Evolutionary conservation across 768 basidiomycete genomes (phyloP).

Genomic region (Boletus subparvulus): DNA sequence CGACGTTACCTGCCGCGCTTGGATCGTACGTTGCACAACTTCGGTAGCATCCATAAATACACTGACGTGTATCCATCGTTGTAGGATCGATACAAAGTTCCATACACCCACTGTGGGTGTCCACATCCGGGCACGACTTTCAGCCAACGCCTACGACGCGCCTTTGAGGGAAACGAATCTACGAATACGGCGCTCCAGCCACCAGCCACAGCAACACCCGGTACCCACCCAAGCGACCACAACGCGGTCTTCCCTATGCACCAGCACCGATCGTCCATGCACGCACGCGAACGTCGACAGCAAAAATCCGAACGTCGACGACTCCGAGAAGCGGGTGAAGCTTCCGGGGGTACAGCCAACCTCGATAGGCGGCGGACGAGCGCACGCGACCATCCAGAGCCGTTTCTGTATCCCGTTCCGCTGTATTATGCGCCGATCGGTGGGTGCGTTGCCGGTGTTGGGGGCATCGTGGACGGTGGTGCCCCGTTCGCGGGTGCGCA

Average conservation of each 20-base stretch:
- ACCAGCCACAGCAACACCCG: constrained; percentile 35
- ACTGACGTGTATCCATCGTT: background rate
- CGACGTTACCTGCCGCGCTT: constrained; percentile 49
- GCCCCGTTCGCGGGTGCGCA: background rate
- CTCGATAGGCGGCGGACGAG: background rate
- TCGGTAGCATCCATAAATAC: background rate
- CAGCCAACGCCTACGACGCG: constrained; percentile 41
- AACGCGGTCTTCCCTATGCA: constrained; percentile 43
- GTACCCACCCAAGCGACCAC: constrained; percentile 56
- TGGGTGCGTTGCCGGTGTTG: background rate
- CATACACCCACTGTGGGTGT: constrained; percentile 61
- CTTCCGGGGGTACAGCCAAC: background rate
- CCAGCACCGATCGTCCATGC: background rate
- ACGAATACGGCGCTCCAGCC: constrained; percentile 32
- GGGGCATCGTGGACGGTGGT: background rate
- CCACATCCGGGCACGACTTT: constrained; percentile 46
- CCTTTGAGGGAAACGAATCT: constrained; percentile 1
- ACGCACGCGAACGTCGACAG: background rate
- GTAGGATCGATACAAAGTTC: constrained; percentile 47
- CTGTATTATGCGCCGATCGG: background rate
- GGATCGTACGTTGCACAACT: constrained; percentile 38
- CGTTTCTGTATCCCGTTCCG: background rate
- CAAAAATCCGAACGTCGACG: background rate
- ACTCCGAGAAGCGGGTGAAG: background rate
- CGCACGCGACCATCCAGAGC: background rate